These are phyloP conservation scores for Nyssa sinensis DNA, from an alignment of 148 eudicot species.

Conservation along the genomic window DNA sequence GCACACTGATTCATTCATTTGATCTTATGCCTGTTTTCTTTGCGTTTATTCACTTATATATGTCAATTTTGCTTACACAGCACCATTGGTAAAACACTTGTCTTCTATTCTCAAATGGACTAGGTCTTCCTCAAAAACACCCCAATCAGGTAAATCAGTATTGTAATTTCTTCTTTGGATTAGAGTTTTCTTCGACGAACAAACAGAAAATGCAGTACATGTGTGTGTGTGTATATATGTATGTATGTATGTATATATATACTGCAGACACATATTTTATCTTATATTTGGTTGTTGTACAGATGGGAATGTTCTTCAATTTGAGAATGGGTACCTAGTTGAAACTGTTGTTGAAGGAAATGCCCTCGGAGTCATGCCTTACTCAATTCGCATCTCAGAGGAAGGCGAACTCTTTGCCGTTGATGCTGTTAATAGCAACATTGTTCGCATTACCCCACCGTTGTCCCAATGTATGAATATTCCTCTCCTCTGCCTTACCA, in stretches of 20 bases:
- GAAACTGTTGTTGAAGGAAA: conserved; percentile 94
- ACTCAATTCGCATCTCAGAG: conserved; percentile 71
- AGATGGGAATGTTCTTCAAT: conserved; percentile 87
- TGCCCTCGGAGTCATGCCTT: conserved; percentile 82
- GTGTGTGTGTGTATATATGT: neutral
- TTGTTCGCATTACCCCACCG: conserved; percentile 89
- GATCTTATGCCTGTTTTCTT: neutral
- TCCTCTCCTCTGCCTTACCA: neutral
- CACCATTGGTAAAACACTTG: conserved; percentile 66
- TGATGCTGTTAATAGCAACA: conserved; percentile 80
- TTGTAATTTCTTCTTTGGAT: neutral
- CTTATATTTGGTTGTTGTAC: conserved; percentile 13
- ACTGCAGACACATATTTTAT: conserved; percentile 1
- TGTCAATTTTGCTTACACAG: conserved; percentile 30
- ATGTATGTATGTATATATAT: neutral
- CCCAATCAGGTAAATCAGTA: conserved; percentile 58
- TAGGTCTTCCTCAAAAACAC: conserved; percentile 59
- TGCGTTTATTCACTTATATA: neutral
- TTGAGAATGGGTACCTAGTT: conserved; percentile 86
- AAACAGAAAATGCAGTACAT: neutral
- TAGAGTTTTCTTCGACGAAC: too few species aligned
- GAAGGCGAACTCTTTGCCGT: conserved; percentile 98
- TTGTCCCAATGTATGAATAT: conserved; percentile 76
- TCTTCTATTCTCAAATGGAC: conserved; percentile 76
- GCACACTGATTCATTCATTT: neutral